A percentile compares a stretch with the other conserved stretches of the same genome.
Conservation (phyloP, 306 rosid species). For the Crotalaria pallida region DNA sequence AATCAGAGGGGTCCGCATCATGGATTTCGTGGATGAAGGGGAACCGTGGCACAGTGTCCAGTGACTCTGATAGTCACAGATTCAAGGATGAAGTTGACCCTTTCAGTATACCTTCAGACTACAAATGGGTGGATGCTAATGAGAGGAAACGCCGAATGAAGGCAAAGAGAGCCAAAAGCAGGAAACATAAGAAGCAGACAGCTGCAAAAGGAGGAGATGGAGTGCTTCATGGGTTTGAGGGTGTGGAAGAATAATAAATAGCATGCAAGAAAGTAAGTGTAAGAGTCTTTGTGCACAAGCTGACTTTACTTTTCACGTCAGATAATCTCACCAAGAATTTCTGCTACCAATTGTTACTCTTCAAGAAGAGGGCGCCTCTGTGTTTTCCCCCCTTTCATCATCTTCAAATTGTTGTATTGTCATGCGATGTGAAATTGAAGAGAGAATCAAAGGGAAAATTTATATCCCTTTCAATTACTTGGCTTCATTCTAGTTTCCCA, state of each 20-base stretch:
- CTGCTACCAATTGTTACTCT: constrained; percentile 30
- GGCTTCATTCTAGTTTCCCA: constrained; percentile 41
- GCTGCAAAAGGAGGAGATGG: constrained; percentile 56
- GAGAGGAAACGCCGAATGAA: constrained; percentile 94
- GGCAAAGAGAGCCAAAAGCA: constrained; percentile 87
- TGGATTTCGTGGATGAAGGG: constrained; percentile 99
- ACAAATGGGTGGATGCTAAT: constrained; percentile 91
- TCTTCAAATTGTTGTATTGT: constrained; percentile 48
- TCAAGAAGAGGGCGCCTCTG: constrained; percentile 9
- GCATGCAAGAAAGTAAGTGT: constrained; percentile 29
- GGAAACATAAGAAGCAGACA: constrained; percentile 65
- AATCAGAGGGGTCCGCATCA: constrained; percentile 75
- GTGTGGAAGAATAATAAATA: constrained; percentile 46
- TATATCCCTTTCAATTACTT: constrained; percentile 35
- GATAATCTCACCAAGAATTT: constrained; percentile 35
- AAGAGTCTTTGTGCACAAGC: constrained; percentile 38
- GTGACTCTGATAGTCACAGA: constrained; percentile 73
- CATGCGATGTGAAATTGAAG: constrained; percentile 54
- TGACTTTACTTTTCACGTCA: constrained; percentile 51
- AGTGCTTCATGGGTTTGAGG: constrained; percentile 48
- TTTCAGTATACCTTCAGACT: constrained; percentile 84
- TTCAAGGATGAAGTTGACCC: constrained; percentile 85
- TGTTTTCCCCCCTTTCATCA: constrained; percentile 28
- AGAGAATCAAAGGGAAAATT: constrained; percentile 43
- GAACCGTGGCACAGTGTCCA: constrained; percentile 60